Base-by-base conservation (phyloP, 352 stramenopile genomes). In the Pythium coloratum region DNA sequence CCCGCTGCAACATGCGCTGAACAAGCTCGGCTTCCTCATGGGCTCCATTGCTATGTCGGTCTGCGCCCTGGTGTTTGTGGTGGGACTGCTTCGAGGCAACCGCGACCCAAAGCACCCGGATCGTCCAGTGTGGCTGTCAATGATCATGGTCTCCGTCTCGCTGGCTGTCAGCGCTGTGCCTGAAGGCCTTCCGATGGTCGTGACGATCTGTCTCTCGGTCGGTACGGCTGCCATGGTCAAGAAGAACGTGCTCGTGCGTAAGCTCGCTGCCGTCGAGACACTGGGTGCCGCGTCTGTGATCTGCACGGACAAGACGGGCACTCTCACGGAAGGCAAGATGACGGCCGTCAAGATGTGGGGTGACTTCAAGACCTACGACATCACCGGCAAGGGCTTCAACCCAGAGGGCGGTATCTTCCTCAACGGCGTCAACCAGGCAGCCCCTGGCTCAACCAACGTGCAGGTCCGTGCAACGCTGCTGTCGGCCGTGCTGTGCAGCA, bases 221-320 rank as follows among this genome's bases (percentile, higher is more conserved):
- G 67, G 67, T 12, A 73, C 67, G 12, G 55, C 76, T 30, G 69
- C 71, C 8, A 78, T 80, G 74, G 68, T 73, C 32, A 75, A 67
- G 36, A 64, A 76, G 56, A 56, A 85, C 76, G 72, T 73, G 59
- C 79, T 81, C 12, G 72, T 87, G 9, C 76, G 83, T 20, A 79
- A 87, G 61, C 70, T 87, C 33, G 71, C 75, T 1, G 69, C 81
- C 9, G 73, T 86, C 2, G 69, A 84, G 56, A 84, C 67, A 34
- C 88, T 97, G 46, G 86, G 81, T 3, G 88, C 90, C 14, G 88
- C 84, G 1, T 92, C 88, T 2, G 86, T 97, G 13, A 90, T 93
- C 36, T 97, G 76, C 65, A 84, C 77, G 1, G 92, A 98, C 75
- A 98, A 98, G 75, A 98, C 92, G 5, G 92, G 92, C n/a, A 98